Percentiles rank a stretch among this genome's conserved stretches.
Conservation (phyloP, 1,139 yeast genomes). For the Lodderomyces theae region DNA sequence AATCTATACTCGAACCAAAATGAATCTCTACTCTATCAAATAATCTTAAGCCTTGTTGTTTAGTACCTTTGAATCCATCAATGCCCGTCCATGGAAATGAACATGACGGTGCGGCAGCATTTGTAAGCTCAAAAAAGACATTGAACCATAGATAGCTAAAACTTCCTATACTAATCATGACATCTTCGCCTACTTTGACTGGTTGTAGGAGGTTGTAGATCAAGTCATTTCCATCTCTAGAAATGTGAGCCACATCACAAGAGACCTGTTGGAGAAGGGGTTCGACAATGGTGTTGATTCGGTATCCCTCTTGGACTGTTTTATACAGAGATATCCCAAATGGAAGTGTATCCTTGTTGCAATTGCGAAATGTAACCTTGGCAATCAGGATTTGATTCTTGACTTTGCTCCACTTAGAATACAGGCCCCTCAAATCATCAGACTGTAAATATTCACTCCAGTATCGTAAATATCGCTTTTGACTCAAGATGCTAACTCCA, state of each 20-base stretch:
- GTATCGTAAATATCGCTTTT: conserved; percentile 63
- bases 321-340: conserved; percentile 2
- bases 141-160: conserved; percentile 17
- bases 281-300: conserved; percentile 5
- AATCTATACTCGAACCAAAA: no score
- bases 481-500: conserved; percentile 76
- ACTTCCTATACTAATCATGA: conserved; percentile 10
- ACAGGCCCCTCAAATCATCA: conserved; percentile 5
- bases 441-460: conserved; percentile 37
- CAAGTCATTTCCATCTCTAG: conserved; percentile 1
- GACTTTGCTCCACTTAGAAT: conserved; percentile 1
- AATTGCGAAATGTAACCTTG: conserved; percentile 3
- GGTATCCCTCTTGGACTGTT: neutral
- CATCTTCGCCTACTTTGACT: conserved; percentile 8
- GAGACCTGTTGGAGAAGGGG: neutral
- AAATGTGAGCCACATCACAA: neutral
- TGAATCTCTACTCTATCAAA: conserved; percentile 49
- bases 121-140: conserved; percentile 12
- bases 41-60: conserved; percentile 48
- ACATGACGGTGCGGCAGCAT: neutral
- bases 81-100: conserved; percentile 50
- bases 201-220: neutral
- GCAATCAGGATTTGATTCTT: neutral
- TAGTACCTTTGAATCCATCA: conserved; percentile 71
- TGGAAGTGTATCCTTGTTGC: neutral